Evolutionary conservation across 345 rosid species (phyloP).

Genomic region (Clausena lansium): DNA sequence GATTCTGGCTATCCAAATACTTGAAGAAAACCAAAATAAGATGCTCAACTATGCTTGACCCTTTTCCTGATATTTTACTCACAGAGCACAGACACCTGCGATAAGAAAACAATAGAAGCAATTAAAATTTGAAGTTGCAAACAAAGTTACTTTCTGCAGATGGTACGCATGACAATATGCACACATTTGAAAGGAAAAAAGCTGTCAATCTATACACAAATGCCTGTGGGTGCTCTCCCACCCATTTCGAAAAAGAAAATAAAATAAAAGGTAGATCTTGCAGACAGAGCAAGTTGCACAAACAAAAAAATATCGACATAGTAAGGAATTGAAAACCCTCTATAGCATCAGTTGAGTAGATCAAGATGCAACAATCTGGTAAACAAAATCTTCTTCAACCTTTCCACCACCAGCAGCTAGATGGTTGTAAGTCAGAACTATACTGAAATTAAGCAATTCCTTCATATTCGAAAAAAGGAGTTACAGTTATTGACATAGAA

Average conservation of each 20-base stretch:
- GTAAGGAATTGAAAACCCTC: background rate
- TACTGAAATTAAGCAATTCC: background rate
- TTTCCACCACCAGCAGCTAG: background rate
- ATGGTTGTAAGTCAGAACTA: background rate
- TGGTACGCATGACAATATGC: background rate
- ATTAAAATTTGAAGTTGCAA: slow-evolving; percentile 4
- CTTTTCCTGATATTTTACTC: slow-evolving; percentile 73
- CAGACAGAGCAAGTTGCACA: background rate
- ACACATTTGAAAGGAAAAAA: background rate
- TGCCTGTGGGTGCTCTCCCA: background rate
- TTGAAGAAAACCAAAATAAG: slow-evolving; percentile 89
- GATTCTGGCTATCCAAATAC: slow-evolving; percentile 67
- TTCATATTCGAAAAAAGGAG: background rate
- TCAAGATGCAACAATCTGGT: background rate
- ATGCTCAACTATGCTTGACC: slow-evolving; percentile 67
- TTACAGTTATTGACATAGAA: background rate
- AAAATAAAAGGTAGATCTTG: background rate
- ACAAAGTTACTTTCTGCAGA: background rate
- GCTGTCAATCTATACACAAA: background rate
- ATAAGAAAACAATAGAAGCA: slow-evolving; percentile 14
- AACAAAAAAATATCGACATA: background rate
- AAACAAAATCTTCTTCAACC: background rate
- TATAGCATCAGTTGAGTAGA: background rate
- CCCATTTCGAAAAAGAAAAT: background rate
- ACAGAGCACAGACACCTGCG: slow-evolving; percentile 90